These are phyloP conservation scores for Cyberlindnera xylosilytica DNA, from an alignment of 805 yeast species.

Conservation along the genomic window DNA sequence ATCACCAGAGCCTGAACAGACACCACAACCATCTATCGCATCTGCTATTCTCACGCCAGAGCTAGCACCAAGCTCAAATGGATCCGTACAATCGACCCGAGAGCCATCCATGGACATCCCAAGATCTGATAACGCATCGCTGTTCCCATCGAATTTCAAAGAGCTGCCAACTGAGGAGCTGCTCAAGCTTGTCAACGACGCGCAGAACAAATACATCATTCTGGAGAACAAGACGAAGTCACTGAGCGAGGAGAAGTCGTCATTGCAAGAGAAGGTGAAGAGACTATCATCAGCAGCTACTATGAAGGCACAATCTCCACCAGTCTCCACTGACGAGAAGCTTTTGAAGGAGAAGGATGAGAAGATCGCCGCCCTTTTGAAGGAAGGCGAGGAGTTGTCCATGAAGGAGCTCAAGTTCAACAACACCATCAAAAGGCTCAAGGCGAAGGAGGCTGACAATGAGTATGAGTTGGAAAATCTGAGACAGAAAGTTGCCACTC, in stretches of 20 bases:
- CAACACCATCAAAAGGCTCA: constrained; percentile 62
- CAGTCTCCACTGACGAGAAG: constrained; percentile 25
- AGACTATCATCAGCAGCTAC: constrained; percentile 3
- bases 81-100: constrained; percentile 2
- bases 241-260: constrained; percentile 21
- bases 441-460: constrained; percentile 39
- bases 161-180: constrained; percentile 18
- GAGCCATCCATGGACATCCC: constrained; percentile 8
- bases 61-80: background rate
- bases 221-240: constrained; percentile 18
- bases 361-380: constrained; percentile 60
- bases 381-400: constrained; percentile 74
- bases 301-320: background rate
- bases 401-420: constrained; percentile 66
- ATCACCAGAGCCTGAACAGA: constrained; percentile 10
- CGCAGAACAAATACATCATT: constrained; percentile 11
- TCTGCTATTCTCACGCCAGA: constrained; percentile 1
- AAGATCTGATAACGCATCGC: background rate
- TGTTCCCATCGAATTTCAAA: constrained; percentile 14
- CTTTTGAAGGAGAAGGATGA: constrained; percentile 43
- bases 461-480: constrained; percentile 32
- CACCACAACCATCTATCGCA: constrained; percentile 1
- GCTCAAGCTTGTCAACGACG: constrained; percentile 14
- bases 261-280: constrained; percentile 23
- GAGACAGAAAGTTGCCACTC: constrained; percentile 11